Evolutionary conservation across 768 basidiomycete species (phyloP), one percentile per base, ranked within the genome.

Genomic region (Leccinum variicolor): DNA sequence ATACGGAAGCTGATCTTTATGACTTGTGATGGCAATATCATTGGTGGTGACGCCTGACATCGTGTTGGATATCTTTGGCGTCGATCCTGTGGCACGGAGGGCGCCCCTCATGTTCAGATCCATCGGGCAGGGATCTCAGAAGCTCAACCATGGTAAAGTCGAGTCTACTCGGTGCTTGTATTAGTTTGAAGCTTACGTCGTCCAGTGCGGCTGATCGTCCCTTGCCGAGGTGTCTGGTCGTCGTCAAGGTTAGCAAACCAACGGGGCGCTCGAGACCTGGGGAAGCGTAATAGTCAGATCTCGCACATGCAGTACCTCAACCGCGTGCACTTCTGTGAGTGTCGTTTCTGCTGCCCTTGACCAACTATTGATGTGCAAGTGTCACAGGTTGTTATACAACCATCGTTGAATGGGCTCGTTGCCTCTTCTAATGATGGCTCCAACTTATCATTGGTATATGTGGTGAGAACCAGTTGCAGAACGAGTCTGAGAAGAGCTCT

Each of bases 11-110:
- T 87, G 21, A 75, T 87, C 54, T 80, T 87, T 68, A 62, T 87
- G 61, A 82, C 87, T 52, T 87, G 85, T 62, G 85, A 87, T 64
- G 85, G 85, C 3, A 86, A 87, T 64, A 86, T 87, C 70, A 85
- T 86, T 51, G 85, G 85, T 49, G 81, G 79, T 60, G 86, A 87
- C 86, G 9, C 86, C 86, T 15, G 78, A 82, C 25, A 84, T 87
- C 49, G 85, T 85, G 21, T 73, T 87, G 36, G 85, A 87, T 58
- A 81, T 87, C 52, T 76, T 87, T 3, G 86, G 85, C 34, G 82
- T 86, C 23, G 86, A 87, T 64, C 83, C 83, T 43, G 76, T 80
- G 62, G 80, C 81, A 60, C 75, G 81, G 41, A 84, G 85, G 54
- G 81, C 83, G 64, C 82, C 86, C 3, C 75, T 87, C 28, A 73